Evolutionary conservation across 225 moss, liverwort and hornwort species (phyloP).

Genomic region (Pseudisothecium myosuroides): DNA sequence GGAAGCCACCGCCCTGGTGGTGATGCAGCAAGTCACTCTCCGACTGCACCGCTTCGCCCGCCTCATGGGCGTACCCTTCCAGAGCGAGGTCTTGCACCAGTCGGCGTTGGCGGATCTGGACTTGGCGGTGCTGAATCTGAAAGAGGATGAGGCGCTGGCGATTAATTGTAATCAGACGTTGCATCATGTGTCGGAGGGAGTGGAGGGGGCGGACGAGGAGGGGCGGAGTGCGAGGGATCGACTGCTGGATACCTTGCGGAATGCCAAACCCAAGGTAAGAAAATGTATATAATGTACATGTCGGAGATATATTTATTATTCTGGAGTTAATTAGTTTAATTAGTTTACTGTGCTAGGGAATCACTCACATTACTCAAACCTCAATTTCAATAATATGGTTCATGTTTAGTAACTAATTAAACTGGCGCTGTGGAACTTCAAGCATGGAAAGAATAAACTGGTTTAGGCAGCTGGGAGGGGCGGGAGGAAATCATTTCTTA

Average conservation of each 20-base stretch:
- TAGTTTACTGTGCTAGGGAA: not conserved
- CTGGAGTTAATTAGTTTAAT: not conserved
- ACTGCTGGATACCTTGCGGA: conserved; percentile 35
- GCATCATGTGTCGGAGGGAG: conserved; percentile 14
- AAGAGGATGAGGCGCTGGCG: conserved; percentile 51
- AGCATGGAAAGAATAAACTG: not conserved
- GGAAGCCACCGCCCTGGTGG: conserved; percentile 33
- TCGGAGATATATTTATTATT: not conserved
- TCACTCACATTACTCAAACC: not conserved
- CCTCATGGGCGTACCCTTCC: conserved; percentile 67
- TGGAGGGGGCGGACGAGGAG: not conserved
- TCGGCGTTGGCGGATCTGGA: conserved; percentile 42
- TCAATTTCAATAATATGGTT: not conserved
- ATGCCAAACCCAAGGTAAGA: conserved; percentile 41
- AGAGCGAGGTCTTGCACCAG: conserved; percentile 45
- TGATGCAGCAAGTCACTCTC: conserved; percentile 52
- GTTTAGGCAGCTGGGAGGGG: no score
- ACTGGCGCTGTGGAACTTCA: not conserved
- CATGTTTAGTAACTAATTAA: not conserved
- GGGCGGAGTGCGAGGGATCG: conserved; percentile 28
- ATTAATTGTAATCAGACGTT: conserved; percentile 57
- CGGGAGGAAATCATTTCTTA: not conserved
- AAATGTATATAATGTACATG: not conserved
- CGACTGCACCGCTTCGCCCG: conserved; percentile 51
- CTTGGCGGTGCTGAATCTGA: conserved; percentile 15